phyloP scores from a whole-genome alignment of 305 asterid species.

The Fraxinus platypoda region DNA sequence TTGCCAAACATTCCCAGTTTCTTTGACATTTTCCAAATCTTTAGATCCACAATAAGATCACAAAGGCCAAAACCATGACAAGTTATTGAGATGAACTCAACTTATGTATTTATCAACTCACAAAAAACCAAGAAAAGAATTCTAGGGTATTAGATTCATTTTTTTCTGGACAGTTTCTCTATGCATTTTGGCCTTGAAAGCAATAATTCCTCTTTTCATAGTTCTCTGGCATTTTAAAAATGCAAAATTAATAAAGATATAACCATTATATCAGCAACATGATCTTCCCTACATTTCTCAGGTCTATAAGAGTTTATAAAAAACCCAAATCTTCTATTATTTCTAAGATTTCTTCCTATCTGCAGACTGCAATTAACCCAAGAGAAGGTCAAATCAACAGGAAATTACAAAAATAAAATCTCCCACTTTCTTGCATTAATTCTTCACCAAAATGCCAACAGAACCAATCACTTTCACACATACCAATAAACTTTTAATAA shows the following conservation, averaged over 20 bases:
- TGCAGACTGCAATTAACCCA: conserved; percentile 3
- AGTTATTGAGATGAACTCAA: neutral
- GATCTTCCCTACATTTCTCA: neutral
- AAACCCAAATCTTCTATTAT: neutral
- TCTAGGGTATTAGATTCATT: neutral
- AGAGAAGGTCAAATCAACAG: neutral
- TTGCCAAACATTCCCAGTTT: neutral
- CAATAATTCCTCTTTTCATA: neutral
- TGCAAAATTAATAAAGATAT: neutral
- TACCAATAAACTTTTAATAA: neutral
- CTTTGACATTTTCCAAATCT: neutral
- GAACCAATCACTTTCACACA: conserved; percentile 1
- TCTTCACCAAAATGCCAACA: neutral
- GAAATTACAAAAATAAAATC: neutral
- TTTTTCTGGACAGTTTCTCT: neutral
- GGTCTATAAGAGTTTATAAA: neutral
- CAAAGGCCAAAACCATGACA: neutral
- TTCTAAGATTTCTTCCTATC: neutral
- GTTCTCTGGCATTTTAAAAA: neutral
- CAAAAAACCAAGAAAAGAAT: neutral
- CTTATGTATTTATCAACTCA: neutral
- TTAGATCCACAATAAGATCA: neutral
- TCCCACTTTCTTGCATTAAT: neutral
- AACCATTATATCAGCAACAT: neutral
- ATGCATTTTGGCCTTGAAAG: neutral